Conservation (phyloP, 2,329 filamentous ascomycete species). For the Diplodia seriata region DNA sequence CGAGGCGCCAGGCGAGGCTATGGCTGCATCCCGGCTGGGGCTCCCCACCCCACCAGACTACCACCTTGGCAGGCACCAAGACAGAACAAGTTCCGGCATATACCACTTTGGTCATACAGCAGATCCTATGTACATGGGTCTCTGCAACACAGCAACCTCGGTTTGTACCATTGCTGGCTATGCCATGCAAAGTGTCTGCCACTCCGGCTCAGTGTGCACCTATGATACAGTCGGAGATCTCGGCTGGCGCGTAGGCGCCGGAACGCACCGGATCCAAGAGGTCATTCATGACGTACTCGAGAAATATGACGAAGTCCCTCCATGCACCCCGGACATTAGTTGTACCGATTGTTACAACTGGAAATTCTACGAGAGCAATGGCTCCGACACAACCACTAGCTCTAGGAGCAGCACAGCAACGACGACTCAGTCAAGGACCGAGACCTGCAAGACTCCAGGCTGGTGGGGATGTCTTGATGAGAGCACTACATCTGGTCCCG, state of each 20-base stretch:
- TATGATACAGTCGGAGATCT: slow-evolving; percentile 93
- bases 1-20: slow-evolving; percentile 88
- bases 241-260: slow-evolving; percentile 89
- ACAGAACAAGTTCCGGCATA: slow-evolving; percentile 74
- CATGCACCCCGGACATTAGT: slow-evolving; percentile 74
- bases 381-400: slow-evolving; percentile 73
- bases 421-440: slow-evolving; percentile 73
- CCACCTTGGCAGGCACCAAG: slow-evolving; percentile 61
- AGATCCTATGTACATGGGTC: slow-evolving; percentile 92
- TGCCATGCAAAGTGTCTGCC: slow-evolving; percentile 90
- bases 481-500: slow-evolving; percentile 57
- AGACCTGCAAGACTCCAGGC: slow-evolving; percentile 87
- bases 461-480: slow-evolving; percentile 87
- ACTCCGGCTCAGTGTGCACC: slow-evolving; percentile 83
- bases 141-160: slow-evolving; percentile 88
- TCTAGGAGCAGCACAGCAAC: slow-evolving; percentile 62
- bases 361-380: slow-evolving; percentile 95
- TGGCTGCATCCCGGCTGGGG: slow-evolving; percentile 83
- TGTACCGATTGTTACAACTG: slow-evolving; percentile 91
- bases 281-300: slow-evolving; percentile 89
- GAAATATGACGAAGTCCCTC: slow-evolving; percentile 80
- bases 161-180: slow-evolving; percentile 92
- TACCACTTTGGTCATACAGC: slow-evolving; percentile 96
- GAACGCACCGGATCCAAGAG: slow-evolving; percentile 86
- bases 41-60: slow-evolving; percentile 83